Base-by-base conservation (phyloP, 179 eudicot genomes). In the Dionaea muscipula region DNA sequence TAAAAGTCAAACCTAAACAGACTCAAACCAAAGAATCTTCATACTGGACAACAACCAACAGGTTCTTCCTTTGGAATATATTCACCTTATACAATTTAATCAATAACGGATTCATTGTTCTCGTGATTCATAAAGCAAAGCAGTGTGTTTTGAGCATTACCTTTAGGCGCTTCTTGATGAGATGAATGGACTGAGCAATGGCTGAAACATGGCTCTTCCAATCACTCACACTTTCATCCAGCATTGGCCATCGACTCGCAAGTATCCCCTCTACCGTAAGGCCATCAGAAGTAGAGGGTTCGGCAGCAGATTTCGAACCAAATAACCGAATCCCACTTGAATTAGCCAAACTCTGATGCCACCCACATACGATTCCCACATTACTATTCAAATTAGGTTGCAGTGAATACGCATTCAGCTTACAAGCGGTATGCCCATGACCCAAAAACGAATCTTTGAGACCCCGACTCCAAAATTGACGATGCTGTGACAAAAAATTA, bases 201-300 rank as follows among this genome's bases (percentile, higher is more conserved):
- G 99, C 81, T 58, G 99, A 72, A 61, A 96, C 95, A 64, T 93
- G 99, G 26, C 96, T 88, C 64, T 75, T 93, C 99, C 99, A 93
- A 75, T 93, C 99, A 64, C 74, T 74, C 58, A 81, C 95, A 66
- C 66, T 60, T 64, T 93, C 96, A 43, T 83, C 95, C 53, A 76
- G 75, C 55, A 88, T 79, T 14, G 68, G 9, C 99, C 99, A 93
- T 2, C 70, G 69, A 58, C 66, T 77, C 0, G 71, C 67, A 63
- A 93, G 41, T 21, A 93, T 93, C 18, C 71, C 65, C 55, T 88
- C 99, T 21, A 83, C 96, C 0, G 96, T 88, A 4, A 88, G 73
- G 26, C 96, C 96, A 61, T 88, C 94, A 31, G 83, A 74, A 23
- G 87, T 88, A 1, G 85, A 73, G 17, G 81, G 76, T 39, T 76